phyloP scores from a whole-genome alignment of 169 alveolate genomes.

The Plasmodium yoelii region DNA sequence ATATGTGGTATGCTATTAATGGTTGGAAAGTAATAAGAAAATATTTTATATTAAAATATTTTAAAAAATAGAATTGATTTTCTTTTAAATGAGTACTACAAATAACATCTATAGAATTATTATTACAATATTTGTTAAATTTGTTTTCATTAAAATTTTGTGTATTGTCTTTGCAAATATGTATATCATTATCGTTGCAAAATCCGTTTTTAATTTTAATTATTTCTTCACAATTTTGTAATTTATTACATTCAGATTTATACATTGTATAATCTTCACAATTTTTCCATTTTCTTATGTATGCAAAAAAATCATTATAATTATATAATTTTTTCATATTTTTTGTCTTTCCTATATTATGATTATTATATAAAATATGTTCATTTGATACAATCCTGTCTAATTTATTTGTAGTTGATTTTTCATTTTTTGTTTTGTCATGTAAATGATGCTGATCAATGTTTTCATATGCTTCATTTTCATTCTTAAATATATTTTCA shows the following conservation, averaged over 20 bases:
- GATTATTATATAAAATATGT: conserved; percentile 1
- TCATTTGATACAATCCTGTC: background rate
- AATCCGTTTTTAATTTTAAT: background rate
- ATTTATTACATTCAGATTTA: conserved; percentile 2
- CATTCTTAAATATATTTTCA: conserved; percentile 29
- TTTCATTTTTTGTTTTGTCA: background rate
- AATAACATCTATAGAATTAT: too few relatives aligned
- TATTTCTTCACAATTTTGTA: background rate
- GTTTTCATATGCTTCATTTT: background rate
- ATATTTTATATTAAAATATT: conserved; percentile 39
- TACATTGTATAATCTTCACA: conserved; percentile 16
- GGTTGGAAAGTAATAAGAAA: conserved; percentile 41
- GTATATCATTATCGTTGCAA: background rate
- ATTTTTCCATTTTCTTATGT: conserved; percentile 19
- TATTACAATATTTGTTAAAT: too few relatives aligned
- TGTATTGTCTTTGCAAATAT: background rate
- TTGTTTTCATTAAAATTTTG: too few relatives aligned
- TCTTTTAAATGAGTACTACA: background rate
- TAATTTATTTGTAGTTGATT: background rate
- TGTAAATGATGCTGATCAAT: too few relatives aligned
- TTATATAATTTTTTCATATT: conserved; percentile 5
- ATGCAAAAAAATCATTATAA: conserved; percentile 10
- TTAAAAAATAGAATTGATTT: conserved; percentile 38
- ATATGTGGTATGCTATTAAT: conserved; percentile 55
- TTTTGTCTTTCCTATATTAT: conserved; percentile 2